Conservation (phyloP, 2,329 filamentous ascomycete species). For the Colletotrichum higginsianum region DNA sequence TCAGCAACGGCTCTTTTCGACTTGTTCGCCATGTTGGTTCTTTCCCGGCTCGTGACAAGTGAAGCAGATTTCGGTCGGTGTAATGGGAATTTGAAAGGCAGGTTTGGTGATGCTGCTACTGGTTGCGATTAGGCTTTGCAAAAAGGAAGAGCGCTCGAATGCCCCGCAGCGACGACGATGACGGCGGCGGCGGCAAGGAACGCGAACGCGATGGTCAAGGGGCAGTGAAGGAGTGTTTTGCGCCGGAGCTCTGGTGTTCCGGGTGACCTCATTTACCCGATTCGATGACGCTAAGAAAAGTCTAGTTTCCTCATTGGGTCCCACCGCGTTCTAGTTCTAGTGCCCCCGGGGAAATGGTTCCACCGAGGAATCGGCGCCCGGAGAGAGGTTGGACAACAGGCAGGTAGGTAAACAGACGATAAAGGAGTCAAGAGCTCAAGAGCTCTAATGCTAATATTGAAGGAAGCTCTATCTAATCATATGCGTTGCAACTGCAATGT, state of each 20-base stretch:
- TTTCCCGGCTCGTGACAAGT: background rate
- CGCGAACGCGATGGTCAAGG: conserved; percentile 2
- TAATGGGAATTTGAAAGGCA: too few relatives aligned
- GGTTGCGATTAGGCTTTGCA: background rate
- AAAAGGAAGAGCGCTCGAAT: background rate
- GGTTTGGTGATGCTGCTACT: background rate
- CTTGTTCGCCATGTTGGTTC: conserved; percentile 51
- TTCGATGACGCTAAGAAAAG: conserved; percentile 38
- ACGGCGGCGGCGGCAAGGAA: background rate
- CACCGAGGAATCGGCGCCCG: conserved; percentile 33
- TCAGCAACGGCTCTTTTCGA: conserved; percentile 47
- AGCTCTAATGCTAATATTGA: background rate
- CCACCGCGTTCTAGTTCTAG: background rate
- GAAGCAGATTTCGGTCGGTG: background rate
- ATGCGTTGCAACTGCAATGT: too few relatives aligned
- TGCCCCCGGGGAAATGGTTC: conserved; percentile 35
- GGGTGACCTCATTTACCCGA: conserved; percentile 47
- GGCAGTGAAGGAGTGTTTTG: background rate
- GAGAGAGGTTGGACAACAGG: conserved; percentile 7
- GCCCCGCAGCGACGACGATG: background rate
- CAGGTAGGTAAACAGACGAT: background rate
- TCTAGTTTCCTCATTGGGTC: conserved; percentile 17
- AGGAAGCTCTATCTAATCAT: too few relatives aligned
- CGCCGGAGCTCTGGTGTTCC: conserved; percentile 46
- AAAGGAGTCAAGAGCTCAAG: conserved; percentile 1